Base-by-base conservation (phyloP, 2,329 filamentous ascomycete genomes). In the Alternaria incomplexa region DNA sequence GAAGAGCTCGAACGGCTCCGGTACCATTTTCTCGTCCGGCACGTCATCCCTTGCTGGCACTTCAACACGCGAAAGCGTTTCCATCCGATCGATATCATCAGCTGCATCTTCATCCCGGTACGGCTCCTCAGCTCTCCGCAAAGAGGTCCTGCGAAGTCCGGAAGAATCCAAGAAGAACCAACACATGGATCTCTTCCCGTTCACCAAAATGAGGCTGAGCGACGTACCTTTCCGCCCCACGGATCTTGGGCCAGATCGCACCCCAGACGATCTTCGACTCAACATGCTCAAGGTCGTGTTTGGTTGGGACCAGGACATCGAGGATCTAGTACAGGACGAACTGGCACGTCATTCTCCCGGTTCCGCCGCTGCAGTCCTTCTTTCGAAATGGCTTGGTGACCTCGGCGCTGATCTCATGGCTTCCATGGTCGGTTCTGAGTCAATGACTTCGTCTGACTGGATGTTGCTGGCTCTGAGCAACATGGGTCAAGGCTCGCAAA, bases 281-380 rank as follows among this genome's bases (percentile, higher is more conserved):
- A 94, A 97, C 79, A 97, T 99, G 94, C 86, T 99, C 5, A 92
- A 87, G 69, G 91, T 94, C 6, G 93, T 99, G 2, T 99, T 99
- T 79, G 96, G 96, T 4, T 99, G 96, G 94, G 90, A 95, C 56
- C 90, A 90, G 58, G 93, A 97, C 70, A 89, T 95, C 44, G 87
- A 93, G 48, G 90, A 90, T 47, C 81, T 99, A 52, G 88, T 99
- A 57, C 87, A 89, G 10, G 94, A 98, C 77, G 96, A 99, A 79
- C 85, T 97, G 82, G 86, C 85, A 64, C 87, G 90, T 20, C 93
- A 97, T 74, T 85, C 88, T 2, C 80, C 85, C 4, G 91, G 92
- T 7, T 95, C 93, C 6, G 87, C 92, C 2, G 91, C 89, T 65
- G 89, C 91, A 12, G 92, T 98, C 55, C 85, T 98, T 43, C 86